Base-by-base conservation (phyloP, 2,329 filamentous ascomycete genomes). In the Pseudocercospora vitis region DNA sequence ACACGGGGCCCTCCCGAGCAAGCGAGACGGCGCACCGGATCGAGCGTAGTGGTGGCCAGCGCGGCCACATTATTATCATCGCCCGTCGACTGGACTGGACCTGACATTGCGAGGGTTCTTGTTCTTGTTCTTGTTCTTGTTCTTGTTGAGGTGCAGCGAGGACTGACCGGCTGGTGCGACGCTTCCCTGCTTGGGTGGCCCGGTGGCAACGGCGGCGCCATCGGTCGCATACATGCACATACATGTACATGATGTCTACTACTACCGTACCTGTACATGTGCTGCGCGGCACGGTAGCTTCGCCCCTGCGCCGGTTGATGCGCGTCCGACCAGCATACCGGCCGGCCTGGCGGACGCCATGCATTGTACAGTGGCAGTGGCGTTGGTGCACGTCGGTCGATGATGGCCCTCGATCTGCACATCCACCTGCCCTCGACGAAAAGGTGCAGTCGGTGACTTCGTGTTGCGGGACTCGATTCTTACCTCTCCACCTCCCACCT, bases 261-360 rank as follows among this genome's bases (percentile, higher is more conserved):
- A 18, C 33, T 4, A 18, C 50, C 21, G 21, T 28, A 19, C 16
- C n/a, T 29, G 24, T 14, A 46, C 8, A 31, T 28, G 23, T 24
- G 31, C 28, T 46, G 39, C 16, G 18, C 26, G 31, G 24, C 33
- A 33, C 18, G 16, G 42, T n/a, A 48, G 47, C 39, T 54, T 57
- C 21, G 55, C 55, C 55, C 51, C 55, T 52, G 55, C 55, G 55
- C 48, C 55, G 45, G 18, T 42, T 40, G 23, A 2, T 32, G 12
- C 8, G 37, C 45, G 45, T 48, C 45, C 48, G 45, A 48, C 45
- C 29, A 53, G 52, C 52, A 49, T 53, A n/a, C n/a, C n/a, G n/a
- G n/a, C n/a, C n/a, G n/a, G n/a, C n/a, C 35, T 35, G 23, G 21
- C 31, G 19, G 26, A 39, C 50, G 50, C 50, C 45, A 29, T 52